A percentile compares a stretch with the other conserved stretches of the same genome.
phyloP scores from a whole-genome alignment of 768 basidiomycete genomes.

The Boletus pseudo-olivaceus region DNA sequence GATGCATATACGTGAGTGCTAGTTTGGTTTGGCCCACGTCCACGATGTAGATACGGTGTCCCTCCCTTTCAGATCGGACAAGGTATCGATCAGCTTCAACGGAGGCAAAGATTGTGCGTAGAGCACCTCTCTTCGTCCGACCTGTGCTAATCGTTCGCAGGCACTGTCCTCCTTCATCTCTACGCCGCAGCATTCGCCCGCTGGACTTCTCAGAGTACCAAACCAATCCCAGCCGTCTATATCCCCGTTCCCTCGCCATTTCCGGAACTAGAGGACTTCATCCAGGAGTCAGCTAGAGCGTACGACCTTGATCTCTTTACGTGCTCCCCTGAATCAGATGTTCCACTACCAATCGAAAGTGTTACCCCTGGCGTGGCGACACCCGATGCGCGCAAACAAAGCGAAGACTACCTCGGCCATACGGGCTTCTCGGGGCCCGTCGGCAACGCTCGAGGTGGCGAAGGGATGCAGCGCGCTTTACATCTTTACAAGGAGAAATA shows the following conservation, averaged over 20 bases:
- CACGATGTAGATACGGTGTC: constrained; percentile 4
- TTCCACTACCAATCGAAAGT: constrained; percentile 46
- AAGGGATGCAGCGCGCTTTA: constrained; percentile 78
- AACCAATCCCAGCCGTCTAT: constrained; percentile 68
- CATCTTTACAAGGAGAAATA: constrained; percentile 64
- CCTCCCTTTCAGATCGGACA: constrained; percentile 48
- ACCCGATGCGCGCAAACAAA: constrained; percentile 10
- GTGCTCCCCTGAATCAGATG: constrained; percentile 34
- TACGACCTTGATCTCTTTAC: constrained; percentile 77
- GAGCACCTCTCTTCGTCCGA: background rate
- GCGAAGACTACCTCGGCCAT: background rate
- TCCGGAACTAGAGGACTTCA: constrained; percentile 77
- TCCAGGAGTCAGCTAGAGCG: constrained; percentile 50
- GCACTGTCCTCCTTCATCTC: constrained; percentile 92
- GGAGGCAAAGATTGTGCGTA: constrained; percentile 95
- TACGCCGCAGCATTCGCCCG: constrained; percentile 70
- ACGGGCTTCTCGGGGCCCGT: constrained; percentile 34
- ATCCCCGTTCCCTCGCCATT: constrained; percentile 92
- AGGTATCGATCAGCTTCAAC: constrained; percentile 90
- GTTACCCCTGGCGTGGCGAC: constrained; percentile 36
- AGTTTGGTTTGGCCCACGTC: constrained; percentile 1
- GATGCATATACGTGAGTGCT: constrained; percentile 74
- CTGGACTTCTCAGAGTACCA: constrained; percentile 32
- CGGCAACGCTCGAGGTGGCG: constrained; percentile 53
- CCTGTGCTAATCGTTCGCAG: constrained; percentile 38